Base-by-base conservation (phyloP, 768 basidiomycete genomes). In the Leccinum olivaceopallidum region DNA sequence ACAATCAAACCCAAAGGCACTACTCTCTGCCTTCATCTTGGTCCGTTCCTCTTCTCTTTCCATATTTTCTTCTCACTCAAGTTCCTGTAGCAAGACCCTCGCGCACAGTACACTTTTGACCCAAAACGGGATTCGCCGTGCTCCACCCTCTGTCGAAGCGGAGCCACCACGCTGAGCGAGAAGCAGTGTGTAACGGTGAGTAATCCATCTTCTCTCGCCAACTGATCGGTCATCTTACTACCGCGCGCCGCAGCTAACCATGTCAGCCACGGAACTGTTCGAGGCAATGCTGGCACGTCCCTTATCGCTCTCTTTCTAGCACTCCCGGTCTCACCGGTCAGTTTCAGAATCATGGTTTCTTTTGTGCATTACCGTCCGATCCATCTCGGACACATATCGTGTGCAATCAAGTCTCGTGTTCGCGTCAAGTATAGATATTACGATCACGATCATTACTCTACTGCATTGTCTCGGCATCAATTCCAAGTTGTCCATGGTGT, bases 281-380 rank as follows among this genome's bases (percentile, higher is more conserved):
- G 76, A 81, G 68, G 82, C 86, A 44, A 91, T 92, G 88, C 89
- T 90, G 83, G 86, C 85, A 62, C 32, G 74, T 55, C 54, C 37
- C 60, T 53, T 54, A 30, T 61, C 44, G 28, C 52, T 22, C 39
- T 44, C 32, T 39, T 28, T 53, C 12, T 37, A 39, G 16, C 61
- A 53, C 2, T 57, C 32, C 39, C 42, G 57, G 60, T 57, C 62
- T 60, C 59, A 60, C 54, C 58, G 14, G 28, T 55, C 59, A 2
- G 36, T 63, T 62, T 60, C 67, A 90, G 88, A 79, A 81, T 13
- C 77, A 72, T 90, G 42, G 42, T 42, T 42, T n/a, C 42, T 42
- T 42, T 42, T 42, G 87, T 69, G 81, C 85, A 2, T 71, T 88
- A 51, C 86, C 88, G 14, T 84, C 84, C 68, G 84, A 91, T 68